phyloP scores from a whole-genome alignment of 352 stramenopile genomes.

The Nannochloropsis limnetica region DNA sequence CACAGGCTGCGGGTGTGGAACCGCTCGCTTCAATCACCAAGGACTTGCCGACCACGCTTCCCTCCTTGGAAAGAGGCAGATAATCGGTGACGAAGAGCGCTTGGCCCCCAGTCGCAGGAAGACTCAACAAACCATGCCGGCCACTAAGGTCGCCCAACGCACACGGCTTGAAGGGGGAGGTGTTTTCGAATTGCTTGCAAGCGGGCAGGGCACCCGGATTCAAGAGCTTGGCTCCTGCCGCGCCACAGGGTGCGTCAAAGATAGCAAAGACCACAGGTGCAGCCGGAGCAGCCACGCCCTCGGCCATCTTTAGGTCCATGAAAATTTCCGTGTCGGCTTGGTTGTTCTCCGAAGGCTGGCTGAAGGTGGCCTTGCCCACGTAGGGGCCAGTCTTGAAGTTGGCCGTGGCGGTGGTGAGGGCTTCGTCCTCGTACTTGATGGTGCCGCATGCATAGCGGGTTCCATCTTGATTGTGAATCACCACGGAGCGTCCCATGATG shows the following conservation, averaged over 20 bases:
- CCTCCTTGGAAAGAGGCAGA: slow-evolving; percentile 17
- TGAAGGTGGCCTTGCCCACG: slow-evolving; percentile 19
- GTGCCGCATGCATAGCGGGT: neutral
- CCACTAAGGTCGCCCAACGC: neutral
- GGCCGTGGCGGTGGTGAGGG: neutral
- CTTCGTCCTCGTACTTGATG: slow-evolving; percentile 22
- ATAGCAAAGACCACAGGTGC: neutral
- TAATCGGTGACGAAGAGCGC: neutral
- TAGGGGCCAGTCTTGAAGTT: neutral
- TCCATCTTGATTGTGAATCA: neutral
- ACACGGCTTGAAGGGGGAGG: neutral
- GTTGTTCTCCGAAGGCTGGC: neutral
- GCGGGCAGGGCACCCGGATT: neutral
- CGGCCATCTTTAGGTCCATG: neutral
- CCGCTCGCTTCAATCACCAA: neutral
- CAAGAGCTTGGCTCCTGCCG: neutral
- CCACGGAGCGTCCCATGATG: slow-evolving; percentile 25
- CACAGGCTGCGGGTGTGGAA: neutral
- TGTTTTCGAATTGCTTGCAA: neutral
- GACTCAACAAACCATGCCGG: neutral
- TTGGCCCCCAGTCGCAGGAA: neutral
- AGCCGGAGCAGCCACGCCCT: neutral
- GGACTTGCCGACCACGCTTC: slow-evolving; percentile 3
- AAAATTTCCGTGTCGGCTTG: neutral
- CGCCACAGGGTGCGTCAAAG: neutral